Conservation (phyloP, 2,329 filamentous ascomycete genomes). For the Paraphoma chrysanthemicola region DNA sequence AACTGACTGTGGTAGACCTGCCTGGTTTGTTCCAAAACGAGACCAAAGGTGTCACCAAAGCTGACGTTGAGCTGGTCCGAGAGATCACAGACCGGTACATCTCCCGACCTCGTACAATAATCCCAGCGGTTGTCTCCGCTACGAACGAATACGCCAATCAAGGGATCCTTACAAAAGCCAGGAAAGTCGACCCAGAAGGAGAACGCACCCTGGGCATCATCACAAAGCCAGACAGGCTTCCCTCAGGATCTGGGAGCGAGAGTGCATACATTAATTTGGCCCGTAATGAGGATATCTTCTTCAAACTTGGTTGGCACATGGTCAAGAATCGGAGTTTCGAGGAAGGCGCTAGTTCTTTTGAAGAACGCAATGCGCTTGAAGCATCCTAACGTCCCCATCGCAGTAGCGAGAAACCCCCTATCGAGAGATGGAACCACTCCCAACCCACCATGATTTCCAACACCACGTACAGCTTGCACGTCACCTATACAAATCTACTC, state of each 20-base stretch:
- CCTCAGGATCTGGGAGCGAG: conserved; percentile 51
- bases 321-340: conserved; percentile 56
- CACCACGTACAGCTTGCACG: too few species aligned
- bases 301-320: conserved; percentile 62
- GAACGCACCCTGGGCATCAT: conserved; percentile 64
- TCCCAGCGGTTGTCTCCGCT: conserved; percentile 45
- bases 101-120: conserved; percentile 35
- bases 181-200: conserved; percentile 54
- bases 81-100: conserved; percentile 25
- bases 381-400: too few species aligned
- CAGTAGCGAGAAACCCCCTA: too few species aligned
- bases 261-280: conserved; percentile 49
- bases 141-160: conserved; percentile 63
- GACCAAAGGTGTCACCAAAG: too few species aligned
- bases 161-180: conserved; percentile 59
- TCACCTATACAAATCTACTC: too few species aligned
- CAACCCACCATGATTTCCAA: too few species aligned
- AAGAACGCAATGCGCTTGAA: conserved; percentile 54
- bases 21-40: conserved; percentile 54
- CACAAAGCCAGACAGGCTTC: conserved; percentile 62
- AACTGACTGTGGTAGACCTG: conserved; percentile 54
- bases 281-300: conserved; percentile 47
- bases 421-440: too few species aligned
- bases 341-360: conserved; percentile 44
- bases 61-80: conserved; percentile 21